Evolutionary conservation across 2,329 filamentous ascomycete species (phyloP), one percentile per base, ranked within the genome.

Genomic region (Pyrenophora tritici-repentis): DNA sequence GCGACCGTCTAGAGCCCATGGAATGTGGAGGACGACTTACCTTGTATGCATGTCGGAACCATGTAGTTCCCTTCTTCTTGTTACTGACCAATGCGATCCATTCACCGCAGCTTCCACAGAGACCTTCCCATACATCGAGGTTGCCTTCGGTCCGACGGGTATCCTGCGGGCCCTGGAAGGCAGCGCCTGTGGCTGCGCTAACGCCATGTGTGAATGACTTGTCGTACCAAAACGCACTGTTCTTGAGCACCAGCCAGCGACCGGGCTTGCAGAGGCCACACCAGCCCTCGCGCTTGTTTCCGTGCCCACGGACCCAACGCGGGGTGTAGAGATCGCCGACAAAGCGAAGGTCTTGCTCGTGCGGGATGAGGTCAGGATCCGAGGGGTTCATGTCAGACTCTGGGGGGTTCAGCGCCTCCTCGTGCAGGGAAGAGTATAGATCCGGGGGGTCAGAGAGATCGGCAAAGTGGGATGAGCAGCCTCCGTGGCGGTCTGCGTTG

Each of bases 141-240:
- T 91, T 92, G 33, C 88, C 87, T 68, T 91, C 88, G 78, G 89
- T 90, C 42, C 89, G 82, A 50, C 89, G 80, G 17, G 85, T 89
- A 65, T 90, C 83, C 55, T 88, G 84, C 2, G 90, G 90, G 61
- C 88, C 86, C 68, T 90, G 86, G 75, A 94, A 93, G 3, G 87
- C 84, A 56, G 82, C 86, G 18, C 90, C 90, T 0, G 90, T 93
- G 3, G 88, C 87, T 22, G 89, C 90, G 67, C 88, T 91, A 71
- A 95, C 90, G 42, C 90, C 90, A 67, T 95, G 91, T 2, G 88
- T 90, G 72, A 94, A 95, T 50, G 87, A 90, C 79, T 94, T 93
- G 77, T 95, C 90, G 73, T 95, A 95, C 90, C 91, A 95, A 72
- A 90, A 96, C 6, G 90, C 90, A 47, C 88, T 92, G 75, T 95